Base-by-base conservation (phyloP, 2,329 filamentous ascomycete genomes). In the Colletotrichum theobromicola region DNA sequence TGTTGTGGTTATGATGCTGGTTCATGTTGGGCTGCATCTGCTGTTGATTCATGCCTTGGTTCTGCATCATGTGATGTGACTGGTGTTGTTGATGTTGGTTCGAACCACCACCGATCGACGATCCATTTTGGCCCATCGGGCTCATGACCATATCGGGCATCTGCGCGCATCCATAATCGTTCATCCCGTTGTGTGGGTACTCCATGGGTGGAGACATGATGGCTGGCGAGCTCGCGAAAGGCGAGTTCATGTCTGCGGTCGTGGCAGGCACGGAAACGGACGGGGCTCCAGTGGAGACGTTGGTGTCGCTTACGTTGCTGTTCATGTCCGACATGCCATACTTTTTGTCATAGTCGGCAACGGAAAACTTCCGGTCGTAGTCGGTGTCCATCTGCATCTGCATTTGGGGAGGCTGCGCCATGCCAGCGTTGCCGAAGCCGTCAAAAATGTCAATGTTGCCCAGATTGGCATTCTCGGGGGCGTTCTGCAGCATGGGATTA, bases 371-470 rank as follows among this genome's bases (percentile, higher is more conserved):
- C 77, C 83, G 84, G 42, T 86, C 87, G 53, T 86, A 88, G 30
- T 90, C 88, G 70, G 81, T 80, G 26, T 90, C 87, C 62, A 88
- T 84, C 57, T 87, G 80, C 77, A 88, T 84, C 60, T 82, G 81
- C 79, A 85, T 83, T 75, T 83, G 83, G 0, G 87, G 81, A 15
- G 88, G 86, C 74, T 90, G 89, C 3, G 87, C 90, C 86, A 93
- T 91, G 28, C 90, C 90, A 6, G 88, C 89, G 72, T 87, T 92
- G 64, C 91, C 91, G 69, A 93, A 93, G 6, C 91, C 91, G 77
- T 93, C 91, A 72, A 93, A 93, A 9, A 93, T 90, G 70, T 93
- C 91, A 12, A 92, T 86, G 72, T 85, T 87, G 79, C 87, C 82
- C 53, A 93, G 84, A 75, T 85, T 84, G 76, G 86, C 78, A 53